phyloP scores from a whole-genome alignment of 73 alveolate species.

The Paramecium octaurelia region DNA sequence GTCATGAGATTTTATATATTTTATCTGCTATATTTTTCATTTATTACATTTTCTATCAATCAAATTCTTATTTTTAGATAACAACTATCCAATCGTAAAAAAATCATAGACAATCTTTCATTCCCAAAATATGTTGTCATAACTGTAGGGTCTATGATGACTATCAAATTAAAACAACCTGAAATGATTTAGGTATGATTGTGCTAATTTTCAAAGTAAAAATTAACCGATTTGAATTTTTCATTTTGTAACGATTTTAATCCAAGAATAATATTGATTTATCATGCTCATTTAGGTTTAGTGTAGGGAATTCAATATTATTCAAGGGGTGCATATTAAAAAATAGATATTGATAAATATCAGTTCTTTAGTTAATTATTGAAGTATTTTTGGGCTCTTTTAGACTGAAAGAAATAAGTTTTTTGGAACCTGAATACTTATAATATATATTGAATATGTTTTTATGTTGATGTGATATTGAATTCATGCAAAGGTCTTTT shows the following conservation, averaged over 20 bases:
- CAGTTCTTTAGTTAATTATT: not conserved
- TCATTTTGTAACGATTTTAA: no score
- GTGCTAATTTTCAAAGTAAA: not conserved
- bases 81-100: no score
- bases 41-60: not conserved
- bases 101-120: no score
- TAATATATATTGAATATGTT: not conserved
- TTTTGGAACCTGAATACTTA: not conserved
- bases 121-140: no score
- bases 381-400: not conserved
- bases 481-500: constrained; percentile 59
- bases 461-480: not conserved
- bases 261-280: not conserved
- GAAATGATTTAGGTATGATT: no score
- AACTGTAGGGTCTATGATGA: no score
- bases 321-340: not conserved
- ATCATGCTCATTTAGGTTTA: not conserved
- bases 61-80: no score
- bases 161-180: no score
- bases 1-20: not conserved
- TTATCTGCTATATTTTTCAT: not conserved
- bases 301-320: no score
- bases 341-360: not conserved
- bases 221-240: no score
- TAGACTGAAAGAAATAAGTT: not conserved